Evolutionary conservation across 2,329 filamentous ascomycete genomes (phyloP).

Genomic region (Colletotrichum falcatum): DNA sequence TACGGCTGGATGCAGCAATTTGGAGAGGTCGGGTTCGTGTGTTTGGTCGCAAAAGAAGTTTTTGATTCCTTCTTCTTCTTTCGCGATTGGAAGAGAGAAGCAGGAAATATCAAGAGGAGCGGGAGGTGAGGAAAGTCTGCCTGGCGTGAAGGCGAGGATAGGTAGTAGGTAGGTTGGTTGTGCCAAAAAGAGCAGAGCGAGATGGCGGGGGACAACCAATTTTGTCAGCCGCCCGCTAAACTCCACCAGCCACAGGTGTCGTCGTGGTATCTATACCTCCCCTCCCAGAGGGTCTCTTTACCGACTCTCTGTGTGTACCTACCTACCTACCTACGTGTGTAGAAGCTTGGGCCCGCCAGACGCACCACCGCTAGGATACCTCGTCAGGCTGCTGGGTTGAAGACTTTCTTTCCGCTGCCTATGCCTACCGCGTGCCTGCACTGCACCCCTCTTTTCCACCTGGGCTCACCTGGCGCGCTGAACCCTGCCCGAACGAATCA

Average conservation of each 20-base stretch:
- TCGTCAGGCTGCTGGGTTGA: not conserved
- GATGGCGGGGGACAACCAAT: slow-evolving; percentile 43
- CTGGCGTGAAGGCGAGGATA: slow-evolving; percentile 38
- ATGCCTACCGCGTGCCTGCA: not conserved
- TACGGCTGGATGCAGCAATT: slow-evolving; percentile 10
- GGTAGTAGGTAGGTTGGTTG: slow-evolving; percentile 30
- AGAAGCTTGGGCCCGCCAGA: slow-evolving; percentile 12
- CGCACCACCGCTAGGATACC: not conserved
- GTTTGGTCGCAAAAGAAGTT: slow-evolving; percentile 5
- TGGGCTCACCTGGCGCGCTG: slow-evolving; percentile 33
- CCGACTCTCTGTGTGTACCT: slow-evolving; percentile 2
- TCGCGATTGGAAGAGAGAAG: slow-evolving; percentile 28
- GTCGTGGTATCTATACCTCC: slow-evolving; percentile 37
- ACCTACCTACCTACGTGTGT: not conserved
- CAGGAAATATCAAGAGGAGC: slow-evolving; percentile 11
- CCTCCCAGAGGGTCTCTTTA: slow-evolving; percentile 8
- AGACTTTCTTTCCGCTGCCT: slow-evolving; percentile 17
- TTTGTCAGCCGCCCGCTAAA: slow-evolving; percentile 43
- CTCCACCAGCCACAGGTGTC: slow-evolving; percentile 41
- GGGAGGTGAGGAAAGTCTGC: slow-evolving; percentile 35
- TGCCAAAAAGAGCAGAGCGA: slow-evolving; percentile 31
- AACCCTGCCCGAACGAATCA: slow-evolving; percentile 27
- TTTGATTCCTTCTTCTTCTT: not conserved
- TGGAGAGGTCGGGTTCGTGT: not conserved
- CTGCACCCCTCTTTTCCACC: slow-evolving; percentile 36